Percentiles rank a stretch among this genome's conserved stretches.
phyloP scores from a whole-genome alignment of 164 flowering plant genomes.

The Berberis thunbergii region DNA sequence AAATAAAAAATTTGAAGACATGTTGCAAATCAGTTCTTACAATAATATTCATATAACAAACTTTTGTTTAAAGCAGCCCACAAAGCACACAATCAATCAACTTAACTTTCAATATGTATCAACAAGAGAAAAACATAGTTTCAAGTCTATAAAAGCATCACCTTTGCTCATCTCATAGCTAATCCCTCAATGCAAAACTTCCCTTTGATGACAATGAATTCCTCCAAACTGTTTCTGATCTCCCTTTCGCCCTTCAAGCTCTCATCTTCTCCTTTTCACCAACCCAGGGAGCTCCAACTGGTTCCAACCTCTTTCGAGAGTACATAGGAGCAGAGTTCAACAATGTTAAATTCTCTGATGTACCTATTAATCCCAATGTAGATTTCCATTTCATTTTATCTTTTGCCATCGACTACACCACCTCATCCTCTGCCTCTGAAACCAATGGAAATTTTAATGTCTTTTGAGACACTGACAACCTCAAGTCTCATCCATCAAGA shows the following conservation, averaged over 20 bases:
- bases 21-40: too few species aligned
- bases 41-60: too few species aligned
- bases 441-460: slow-evolving; percentile 48
- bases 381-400: slow-evolving; percentile 12
- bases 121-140: too few species aligned
- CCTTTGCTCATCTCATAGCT: too few species aligned
- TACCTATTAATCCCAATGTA: slow-evolving; percentile 35
- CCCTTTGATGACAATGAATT: slow-evolving; percentile 6
- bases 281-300: slow-evolving; percentile 17
- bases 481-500: slow-evolving; percentile 35
- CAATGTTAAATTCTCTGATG: slow-evolving; percentile 42
- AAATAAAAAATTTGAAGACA: too few species aligned
- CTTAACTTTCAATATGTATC: too few species aligned
- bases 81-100: too few species aligned
- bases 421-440: slow-evolving; percentile 28
- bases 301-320: slow-evolving; percentile 37
- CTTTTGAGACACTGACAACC: slow-evolving; percentile 41
- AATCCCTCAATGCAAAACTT: neutral
- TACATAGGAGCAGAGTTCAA: slow-evolving; percentile 59
- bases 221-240: slow-evolving; percentile 7
- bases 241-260: slow-evolving; percentile 16
- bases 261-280: slow-evolving; percentile 11
- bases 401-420: slow-evolving; percentile 53
- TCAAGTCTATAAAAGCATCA: too few species aligned
- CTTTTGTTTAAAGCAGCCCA: too few species aligned